Evolutionary conservation across 352 stramenopile genomes (phyloP).

Genomic region (Phytophthora brassicae): DNA sequence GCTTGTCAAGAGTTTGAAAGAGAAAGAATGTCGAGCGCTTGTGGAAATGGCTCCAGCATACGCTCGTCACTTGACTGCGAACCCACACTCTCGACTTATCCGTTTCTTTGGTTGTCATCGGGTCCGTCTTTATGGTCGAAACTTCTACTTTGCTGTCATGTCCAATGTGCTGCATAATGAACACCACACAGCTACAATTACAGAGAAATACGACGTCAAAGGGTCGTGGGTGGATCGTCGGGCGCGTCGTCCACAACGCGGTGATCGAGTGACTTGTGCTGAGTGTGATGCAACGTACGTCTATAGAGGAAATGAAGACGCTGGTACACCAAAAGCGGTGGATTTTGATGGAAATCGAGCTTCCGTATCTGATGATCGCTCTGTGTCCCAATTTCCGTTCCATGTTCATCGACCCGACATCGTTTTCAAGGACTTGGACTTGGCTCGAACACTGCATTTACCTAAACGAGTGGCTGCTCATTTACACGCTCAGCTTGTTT

Average conservation of each 20-base stretch:
- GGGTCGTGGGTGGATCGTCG: constrained; percentile 72
- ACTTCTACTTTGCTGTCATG: constrained; percentile 86
- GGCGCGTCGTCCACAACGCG: constrained; percentile 45
- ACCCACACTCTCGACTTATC: constrained; percentile 73
- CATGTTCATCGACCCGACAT: constrained; percentile 69
- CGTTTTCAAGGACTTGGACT: constrained; percentile 74
- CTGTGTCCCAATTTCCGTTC: constrained; percentile 21
- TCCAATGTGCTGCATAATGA: constrained; percentile 73
- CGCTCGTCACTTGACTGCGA: constrained; percentile 53
- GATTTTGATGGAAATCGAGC: constrained; percentile 5
- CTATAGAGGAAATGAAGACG: constrained; percentile 39
- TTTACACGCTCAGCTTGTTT: constrained; percentile 52
- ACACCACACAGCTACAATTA: constrained; percentile 56
- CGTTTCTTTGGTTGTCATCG: constrained; percentile 87
- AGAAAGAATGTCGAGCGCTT: constrained; percentile 73
- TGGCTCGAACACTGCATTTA: constrained; percentile 48
- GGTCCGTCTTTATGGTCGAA: constrained; percentile 76
- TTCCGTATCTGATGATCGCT: constrained; percentile 13
- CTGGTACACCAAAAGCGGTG: constrained; percentile 21
- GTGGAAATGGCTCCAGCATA: constrained; percentile 77
- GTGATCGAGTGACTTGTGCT: constrained; percentile 62
- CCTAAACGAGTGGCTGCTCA: constrained; percentile 28
- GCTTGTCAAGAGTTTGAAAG: constrained; percentile 80
- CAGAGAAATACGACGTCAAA: constrained; percentile 79
- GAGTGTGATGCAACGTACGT: constrained; percentile 63